phyloP scores from a whole-genome alignment of 805 yeast genomes.

The Ogataea thermomethanolica region DNA sequence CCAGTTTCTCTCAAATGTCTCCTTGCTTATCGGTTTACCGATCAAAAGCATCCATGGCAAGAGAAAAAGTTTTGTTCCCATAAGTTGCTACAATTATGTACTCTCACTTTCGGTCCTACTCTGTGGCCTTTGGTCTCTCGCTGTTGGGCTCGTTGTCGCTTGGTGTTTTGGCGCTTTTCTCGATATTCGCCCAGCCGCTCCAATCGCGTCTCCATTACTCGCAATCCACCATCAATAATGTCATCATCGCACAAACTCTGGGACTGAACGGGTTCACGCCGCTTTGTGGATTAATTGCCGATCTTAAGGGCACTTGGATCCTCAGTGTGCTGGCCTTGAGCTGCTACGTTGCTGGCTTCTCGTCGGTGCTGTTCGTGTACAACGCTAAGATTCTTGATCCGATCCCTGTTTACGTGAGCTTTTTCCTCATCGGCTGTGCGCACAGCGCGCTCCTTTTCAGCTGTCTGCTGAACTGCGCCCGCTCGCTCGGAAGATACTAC shows the following conservation, averaged over 20 bases:
- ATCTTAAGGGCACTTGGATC: slow-evolving; percentile 71
- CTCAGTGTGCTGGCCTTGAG: slow-evolving; percentile 58
- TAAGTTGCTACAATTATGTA: background rate
- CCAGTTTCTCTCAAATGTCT: background rate
- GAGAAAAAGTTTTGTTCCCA: slow-evolving; percentile 1
- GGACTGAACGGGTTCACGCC: slow-evolving; percentile 87
- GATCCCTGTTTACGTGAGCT: slow-evolving; percentile 43
- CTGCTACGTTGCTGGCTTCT: slow-evolving; percentile 66
- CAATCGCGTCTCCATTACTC: slow-evolving; percentile 53
- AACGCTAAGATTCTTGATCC: slow-evolving; percentile 29
- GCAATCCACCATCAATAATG: slow-evolving; percentile 62
- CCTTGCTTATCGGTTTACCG: slow-evolving; percentile 11
- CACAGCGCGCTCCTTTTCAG: slow-evolving; percentile 67
- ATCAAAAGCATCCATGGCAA: background rate
- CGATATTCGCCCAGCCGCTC: slow-evolving; percentile 73
- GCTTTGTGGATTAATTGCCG: slow-evolving; percentile 75
- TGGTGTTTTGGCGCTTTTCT: slow-evolving; percentile 32
- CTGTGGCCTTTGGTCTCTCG: slow-evolving; percentile 27
- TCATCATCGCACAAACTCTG: slow-evolving; percentile 69
- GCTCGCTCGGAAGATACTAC: slow-evolving; percentile 59
- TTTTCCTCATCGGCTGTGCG: slow-evolving; percentile 62
- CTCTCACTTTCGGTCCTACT: slow-evolving; percentile 14
- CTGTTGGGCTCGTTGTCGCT: slow-evolving; percentile 29
- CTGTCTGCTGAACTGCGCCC: slow-evolving; percentile 74
- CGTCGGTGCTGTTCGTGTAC: slow-evolving; percentile 41